A percentile compares a stretch with the other conserved stretches of the same genome.
Conservation (phyloP, 2,329 filamentous ascomycete genomes). For the Bipolaris gigantea region DNA sequence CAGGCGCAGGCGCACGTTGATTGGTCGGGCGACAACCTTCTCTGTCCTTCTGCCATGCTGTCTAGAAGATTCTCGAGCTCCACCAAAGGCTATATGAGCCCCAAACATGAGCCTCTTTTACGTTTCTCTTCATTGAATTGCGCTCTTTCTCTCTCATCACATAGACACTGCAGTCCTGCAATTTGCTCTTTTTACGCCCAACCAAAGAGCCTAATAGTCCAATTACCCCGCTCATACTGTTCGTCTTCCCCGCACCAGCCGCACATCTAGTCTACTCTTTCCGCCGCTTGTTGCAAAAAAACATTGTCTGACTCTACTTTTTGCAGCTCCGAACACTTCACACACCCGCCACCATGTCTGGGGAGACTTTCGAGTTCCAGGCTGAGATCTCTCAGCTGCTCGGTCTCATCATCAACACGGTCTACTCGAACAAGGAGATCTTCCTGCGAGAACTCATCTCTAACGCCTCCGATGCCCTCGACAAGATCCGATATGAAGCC, state of each 20-base stretch:
- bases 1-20: conserved; percentile 17
- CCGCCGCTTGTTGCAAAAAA: not conserved
- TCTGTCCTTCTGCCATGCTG: conserved; percentile 38
- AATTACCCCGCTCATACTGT: conserved; percentile 25
- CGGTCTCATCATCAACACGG: conserved; percentile 99
- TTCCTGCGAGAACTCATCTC: conserved; percentile 98
- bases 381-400: conserved; percentile 99
- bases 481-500: conserved; percentile 99
- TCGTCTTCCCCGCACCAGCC: conserved; percentile 17
- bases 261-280: conserved; percentile 9
- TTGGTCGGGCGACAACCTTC: conserved; percentile 33
- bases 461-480: conserved; percentile 97
- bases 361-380: conserved; percentile 99
- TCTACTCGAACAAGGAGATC: conserved; percentile 99
- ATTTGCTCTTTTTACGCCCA: conserved; percentile 24
- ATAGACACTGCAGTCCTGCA: conserved; percentile 27
- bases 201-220: conserved; percentile 25
- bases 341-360: conserved; percentile 65
- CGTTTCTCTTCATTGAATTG: conserved; percentile 31
- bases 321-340: conserved; percentile 20
- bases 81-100: conserved; percentile 38
- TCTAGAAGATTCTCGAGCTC: conserved; percentile 46
- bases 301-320: conserved; percentile 11
- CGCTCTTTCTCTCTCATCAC: conserved; percentile 17
- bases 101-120: conserved; percentile 27